These are phyloP conservation scores for Pinus tabuliformis DNA, from an alignment of 75 land plant genomes.

Conservation along the genomic window DNA sequence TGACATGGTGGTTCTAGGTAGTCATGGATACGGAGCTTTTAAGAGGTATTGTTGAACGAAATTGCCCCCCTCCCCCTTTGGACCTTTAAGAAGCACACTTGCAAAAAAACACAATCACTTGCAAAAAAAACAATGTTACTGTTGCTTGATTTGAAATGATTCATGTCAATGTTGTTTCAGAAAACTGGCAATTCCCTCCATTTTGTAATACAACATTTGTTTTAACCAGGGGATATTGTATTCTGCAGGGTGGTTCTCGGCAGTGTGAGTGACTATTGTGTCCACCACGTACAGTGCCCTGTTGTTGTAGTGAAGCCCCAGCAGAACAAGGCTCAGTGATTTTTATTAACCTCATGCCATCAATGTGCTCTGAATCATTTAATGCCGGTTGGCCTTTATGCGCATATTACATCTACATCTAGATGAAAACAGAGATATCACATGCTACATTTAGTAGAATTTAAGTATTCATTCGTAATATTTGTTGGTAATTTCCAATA, in stretches of 20 bases:
- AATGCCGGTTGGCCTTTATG: too few species aligned
- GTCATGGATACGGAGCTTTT: constrained; percentile 21
- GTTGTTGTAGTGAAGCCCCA: constrained; percentile 10
- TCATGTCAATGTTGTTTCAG: neutral
- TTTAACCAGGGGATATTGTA: neutral
- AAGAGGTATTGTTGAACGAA: constrained; percentile 11
- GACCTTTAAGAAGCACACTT: neutral
- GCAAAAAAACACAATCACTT: too few species aligned
- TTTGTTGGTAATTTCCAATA: too few species aligned
- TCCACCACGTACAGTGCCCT: constrained; percentile 12
- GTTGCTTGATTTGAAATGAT: neutral
- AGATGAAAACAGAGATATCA: too few species aligned
- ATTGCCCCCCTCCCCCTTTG: neutral
- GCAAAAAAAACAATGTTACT: neutral
- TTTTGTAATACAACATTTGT: neutral
- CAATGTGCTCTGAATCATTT: too few species aligned
- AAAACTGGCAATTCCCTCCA: neutral
- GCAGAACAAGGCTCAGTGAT: neutral
- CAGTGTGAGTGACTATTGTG: constrained; percentile 14
- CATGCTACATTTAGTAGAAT: too few species aligned
- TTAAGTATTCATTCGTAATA: too few species aligned
- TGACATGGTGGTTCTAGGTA: constrained; percentile 11
- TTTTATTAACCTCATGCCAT: too few species aligned
- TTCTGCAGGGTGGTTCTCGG: constrained; percentile 5
- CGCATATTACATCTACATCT: too few species aligned